Base-by-base conservation (phyloP, 2,329 filamentous ascomycete species). In the Xylaria sp. region DNA sequence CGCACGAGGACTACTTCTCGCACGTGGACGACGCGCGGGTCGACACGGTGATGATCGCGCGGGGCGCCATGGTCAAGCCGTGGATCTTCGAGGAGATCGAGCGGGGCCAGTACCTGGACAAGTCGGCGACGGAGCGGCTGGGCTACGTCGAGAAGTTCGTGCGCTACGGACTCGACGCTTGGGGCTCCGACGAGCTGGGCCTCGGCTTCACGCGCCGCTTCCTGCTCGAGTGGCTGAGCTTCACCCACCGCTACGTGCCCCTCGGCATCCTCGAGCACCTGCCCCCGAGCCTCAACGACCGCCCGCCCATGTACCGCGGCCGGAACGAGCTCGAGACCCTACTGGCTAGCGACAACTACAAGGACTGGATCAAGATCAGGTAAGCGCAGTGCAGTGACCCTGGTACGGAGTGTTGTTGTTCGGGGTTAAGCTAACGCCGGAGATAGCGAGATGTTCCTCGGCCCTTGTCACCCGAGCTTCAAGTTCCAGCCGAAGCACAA, bases 311-410 rank as follows among this genome's bases (percentile, higher is more conserved):
- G 42, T 99, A 89, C 70, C 83, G 79, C 64, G 92, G 93, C 18
- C 81, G 94, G 54, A 88, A 94, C 72, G 94, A 99, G 49, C 74
- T 99, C 69, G 94, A 99, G 81, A 96, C 91, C n/a, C 76, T 99
- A 61, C 81, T 99, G 75, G 88, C 87, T 13, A 97, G 92, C 74
- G 84, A 85, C 60, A 92, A 97, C 74, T 97, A 96, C 76, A 89
- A 88, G 76, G 94, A 99, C 73, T 99, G 94, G 94, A 92, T 99
- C 72, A 97, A 96, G 78, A 95, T 99, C 67, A 95, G 88, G 92
- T 94, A 83, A 72, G 85, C 79, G 54, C 49, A n/a, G n/a, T n/a
- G n/a, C n/a, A n/a, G n/a, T n/a, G 52, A 41, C 41, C 19, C 42
- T 48, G 17, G 26, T 37, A 18, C 24, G 4, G 20, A 19, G 9